These are phyloP conservation scores for Alopecurus myosuroides DNA, from an alignment of 176 grass and related monocot species.

Conservation along the genomic window DNA sequence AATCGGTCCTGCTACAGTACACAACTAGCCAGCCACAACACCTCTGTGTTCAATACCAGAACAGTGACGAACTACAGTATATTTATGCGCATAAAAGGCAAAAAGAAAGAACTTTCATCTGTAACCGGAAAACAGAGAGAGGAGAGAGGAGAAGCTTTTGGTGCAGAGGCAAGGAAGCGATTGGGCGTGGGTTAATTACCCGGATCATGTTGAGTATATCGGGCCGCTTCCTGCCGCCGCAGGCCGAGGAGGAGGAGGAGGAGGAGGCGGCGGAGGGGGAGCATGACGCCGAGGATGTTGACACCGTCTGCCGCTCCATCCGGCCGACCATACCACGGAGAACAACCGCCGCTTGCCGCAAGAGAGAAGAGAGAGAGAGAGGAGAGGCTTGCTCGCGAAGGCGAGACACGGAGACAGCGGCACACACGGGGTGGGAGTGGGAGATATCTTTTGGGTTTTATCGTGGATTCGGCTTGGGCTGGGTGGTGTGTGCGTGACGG, in stretches of 20 bases:
- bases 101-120: neutral
- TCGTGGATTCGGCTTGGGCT: neutral
- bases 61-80: neutral
- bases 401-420: neutral
- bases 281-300: slow-evolving; percentile 41
- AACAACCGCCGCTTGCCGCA: neutral
- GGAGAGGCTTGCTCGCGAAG: neutral
- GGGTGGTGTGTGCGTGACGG: slow-evolving; percentile 3
- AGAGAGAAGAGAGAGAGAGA: neutral
- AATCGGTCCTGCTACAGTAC: neutral
- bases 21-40: neutral
- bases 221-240: slow-evolving; percentile 39
- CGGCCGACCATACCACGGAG: slow-evolving; percentile 34
- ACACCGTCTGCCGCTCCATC: slow-evolving; percentile 50
- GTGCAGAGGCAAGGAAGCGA: neutral
- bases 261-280: slow-evolving; percentile 22
- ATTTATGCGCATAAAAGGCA: neutral
- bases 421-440: neutral
- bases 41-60: neutral
- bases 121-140: neutral
- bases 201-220: slow-evolving; percentile 54
- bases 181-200: slow-evolving; percentile 8
- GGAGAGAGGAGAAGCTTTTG: neutral
- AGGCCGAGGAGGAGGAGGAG: neutral
- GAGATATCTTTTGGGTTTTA: slow-evolving; percentile 30